These are phyloP conservation scores for Plectranthus barbatus DNA, from an alignment of 257 asterid species.

Conservation along the genomic window DNA sequence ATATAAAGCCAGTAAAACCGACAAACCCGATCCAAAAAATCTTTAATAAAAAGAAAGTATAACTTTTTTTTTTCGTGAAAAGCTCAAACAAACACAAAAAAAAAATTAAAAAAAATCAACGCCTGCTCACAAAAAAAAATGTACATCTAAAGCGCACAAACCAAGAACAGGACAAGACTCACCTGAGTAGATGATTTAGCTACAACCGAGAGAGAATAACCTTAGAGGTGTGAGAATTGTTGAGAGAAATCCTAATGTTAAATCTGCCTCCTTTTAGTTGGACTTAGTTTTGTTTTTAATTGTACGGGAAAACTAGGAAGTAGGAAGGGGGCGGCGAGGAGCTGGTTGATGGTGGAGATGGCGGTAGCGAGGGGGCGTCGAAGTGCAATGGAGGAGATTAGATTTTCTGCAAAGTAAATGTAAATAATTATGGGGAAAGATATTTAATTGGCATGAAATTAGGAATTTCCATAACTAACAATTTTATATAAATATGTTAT, in stretches of 20 bases:
- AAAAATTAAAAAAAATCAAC: background rate
- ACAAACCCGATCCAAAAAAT: conserved; percentile 13
- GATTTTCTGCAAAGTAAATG: too few relatives aligned
- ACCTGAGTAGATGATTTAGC: conserved; percentile 2
- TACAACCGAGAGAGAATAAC: background rate
- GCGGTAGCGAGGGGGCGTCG: too few relatives aligned
- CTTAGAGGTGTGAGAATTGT: background rate
- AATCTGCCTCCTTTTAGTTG: background rate
- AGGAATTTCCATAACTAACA: too few relatives aligned
- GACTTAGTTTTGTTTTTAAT: too few relatives aligned
- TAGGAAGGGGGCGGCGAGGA: too few relatives aligned
- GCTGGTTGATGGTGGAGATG: too few relatives aligned
- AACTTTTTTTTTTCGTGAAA: background rate
- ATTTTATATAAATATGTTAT: too few relatives aligned
- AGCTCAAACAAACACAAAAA: background rate
- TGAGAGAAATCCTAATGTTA: conserved; percentile 1
- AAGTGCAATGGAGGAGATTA: too few relatives aligned
- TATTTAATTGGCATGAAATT: too few relatives aligned
- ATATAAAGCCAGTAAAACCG: background rate
- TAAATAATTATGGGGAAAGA: too few relatives aligned
- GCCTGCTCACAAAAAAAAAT: too few relatives aligned
- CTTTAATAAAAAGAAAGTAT: background rate
- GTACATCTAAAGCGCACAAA: background rate
- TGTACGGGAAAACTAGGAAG: too few relatives aligned
- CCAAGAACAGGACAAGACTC: background rate